These are phyloP conservation scores for Eucalyptus rudis DNA, from an alignment of 345 rosid genomes.

Conservation along the genomic window DNA sequence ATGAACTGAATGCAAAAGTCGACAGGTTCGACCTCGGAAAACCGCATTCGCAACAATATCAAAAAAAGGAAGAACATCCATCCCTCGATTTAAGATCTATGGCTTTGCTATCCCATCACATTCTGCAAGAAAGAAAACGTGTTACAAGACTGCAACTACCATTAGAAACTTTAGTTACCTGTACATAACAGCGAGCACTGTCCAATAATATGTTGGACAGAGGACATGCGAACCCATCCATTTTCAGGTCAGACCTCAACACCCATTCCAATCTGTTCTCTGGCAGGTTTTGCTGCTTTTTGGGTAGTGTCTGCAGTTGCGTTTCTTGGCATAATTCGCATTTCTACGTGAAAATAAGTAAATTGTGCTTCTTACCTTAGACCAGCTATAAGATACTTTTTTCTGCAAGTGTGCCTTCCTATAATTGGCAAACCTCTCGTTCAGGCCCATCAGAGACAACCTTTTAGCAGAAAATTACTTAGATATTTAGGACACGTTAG, in stretches of 20 bases:
- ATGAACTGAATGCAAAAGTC: conserved; percentile 33
- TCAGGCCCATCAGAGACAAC: rapidly evolving
- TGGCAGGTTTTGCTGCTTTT: neutral
- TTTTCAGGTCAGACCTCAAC: neutral
- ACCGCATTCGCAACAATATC: neutral
- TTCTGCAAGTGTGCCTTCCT: too few relatives aligned
- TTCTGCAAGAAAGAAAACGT: conserved; percentile 30
- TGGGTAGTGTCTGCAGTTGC: neutral
- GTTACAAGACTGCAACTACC: neutral
- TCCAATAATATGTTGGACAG: neutral
- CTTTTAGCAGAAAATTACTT: rapidly evolving
- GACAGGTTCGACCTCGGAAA: neutral
- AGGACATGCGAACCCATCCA: neutral
- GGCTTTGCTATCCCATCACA: conserved; percentile 95
- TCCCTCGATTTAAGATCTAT: conserved; percentile 27
- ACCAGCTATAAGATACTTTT: too few relatives aligned
- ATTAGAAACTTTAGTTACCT: neutral
- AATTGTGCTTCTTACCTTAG: too few relatives aligned
- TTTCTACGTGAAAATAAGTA: too few relatives aligned
- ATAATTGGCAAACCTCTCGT: rapidly evolving
- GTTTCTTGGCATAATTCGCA: neutral
- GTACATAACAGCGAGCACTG: neutral
- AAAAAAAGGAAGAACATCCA: neutral
- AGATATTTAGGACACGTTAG: too few relatives aligned
- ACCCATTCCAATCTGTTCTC: neutral